phyloP scores from a whole-genome alignment of 257 asterid genomes.

The Vinca minor region DNA sequence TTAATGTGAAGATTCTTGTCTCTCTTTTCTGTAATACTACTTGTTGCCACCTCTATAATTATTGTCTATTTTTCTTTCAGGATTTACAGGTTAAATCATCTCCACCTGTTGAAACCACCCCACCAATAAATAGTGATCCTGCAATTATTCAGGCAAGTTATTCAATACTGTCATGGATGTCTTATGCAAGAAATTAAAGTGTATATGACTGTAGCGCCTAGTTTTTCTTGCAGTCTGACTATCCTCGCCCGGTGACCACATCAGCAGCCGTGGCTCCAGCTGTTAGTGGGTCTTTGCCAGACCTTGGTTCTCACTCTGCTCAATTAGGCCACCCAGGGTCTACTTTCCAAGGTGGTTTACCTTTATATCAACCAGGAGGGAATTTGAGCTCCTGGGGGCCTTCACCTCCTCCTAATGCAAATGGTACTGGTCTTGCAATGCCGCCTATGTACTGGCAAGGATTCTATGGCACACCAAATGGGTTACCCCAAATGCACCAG shows the following conservation, averaged over 20 bases:
- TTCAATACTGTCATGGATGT: slow-evolving; percentile 6
- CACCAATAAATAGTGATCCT: slow-evolving; percentile 70
- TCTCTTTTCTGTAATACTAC: background rate
- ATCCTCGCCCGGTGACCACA: slow-evolving; percentile 53
- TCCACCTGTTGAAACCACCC: slow-evolving; percentile 64
- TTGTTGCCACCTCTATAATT: background rate
- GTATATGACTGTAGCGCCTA: slow-evolving; percentile 16
- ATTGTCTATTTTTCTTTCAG: slow-evolving; percentile 32
- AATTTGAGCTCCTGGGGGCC: slow-evolving; percentile 83
- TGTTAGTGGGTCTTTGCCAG: slow-evolving; percentile 44
- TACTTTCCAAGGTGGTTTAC: slow-evolving; percentile 55
- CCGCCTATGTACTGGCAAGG: slow-evolving; percentile 99
- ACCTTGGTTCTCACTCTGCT: slow-evolving; percentile 50
- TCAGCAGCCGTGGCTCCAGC: slow-evolving; percentile 61
- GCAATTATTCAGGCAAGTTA: slow-evolving; percentile 88
- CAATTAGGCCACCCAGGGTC: slow-evolving; percentile 64
- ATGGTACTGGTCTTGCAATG: slow-evolving; percentile 63
- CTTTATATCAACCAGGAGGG: slow-evolving; percentile 89
- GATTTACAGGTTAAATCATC: slow-evolving; percentile 94
- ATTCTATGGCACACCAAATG: slow-evolving; percentile 75
- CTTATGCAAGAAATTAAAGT: slow-evolving; percentile 6
- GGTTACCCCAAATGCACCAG: slow-evolving; percentile 66
- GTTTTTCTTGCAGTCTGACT: slow-evolving; percentile 69
- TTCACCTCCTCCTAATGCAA: slow-evolving; percentile 52
- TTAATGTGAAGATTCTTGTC: too few relatives aligned